These are phyloP conservation scores for Camellia sinensis DNA, from an alignment of 148 eudicot genomes.

Conservation along the genomic window DNA sequence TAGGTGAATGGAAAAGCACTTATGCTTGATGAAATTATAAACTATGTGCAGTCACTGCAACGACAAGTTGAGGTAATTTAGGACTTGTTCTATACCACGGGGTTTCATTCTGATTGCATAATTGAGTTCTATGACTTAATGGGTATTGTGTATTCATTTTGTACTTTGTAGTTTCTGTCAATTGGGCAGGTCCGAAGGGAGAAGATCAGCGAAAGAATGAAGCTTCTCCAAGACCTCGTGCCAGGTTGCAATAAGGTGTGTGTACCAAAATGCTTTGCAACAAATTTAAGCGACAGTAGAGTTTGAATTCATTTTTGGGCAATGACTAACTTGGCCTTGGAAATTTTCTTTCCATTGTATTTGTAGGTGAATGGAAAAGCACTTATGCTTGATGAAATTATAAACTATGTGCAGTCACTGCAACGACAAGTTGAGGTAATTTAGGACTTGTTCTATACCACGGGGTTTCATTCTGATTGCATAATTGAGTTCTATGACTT, in stretches of 20 bases:
- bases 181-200: constrained; percentile 78
- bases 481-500: not conserved
- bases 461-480: not conserved
- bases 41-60: constrained; percentile 90
- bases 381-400: constrained; percentile 91
- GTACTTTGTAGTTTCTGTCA: too few relatives aligned
- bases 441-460: not conserved
- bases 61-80: constrained; percentile 82
- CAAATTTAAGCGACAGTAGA: not conserved
- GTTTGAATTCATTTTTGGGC: not conserved
- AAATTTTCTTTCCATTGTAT: not conserved
- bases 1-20: constrained; percentile 96
- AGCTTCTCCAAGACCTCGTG: constrained; percentile 91
- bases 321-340: not conserved
- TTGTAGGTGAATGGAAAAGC: constrained; percentile 93
- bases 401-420: constrained; percentile 88
- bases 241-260: constrained; percentile 90
- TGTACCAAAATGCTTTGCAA: not conserved
- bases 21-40: constrained; percentile 95
- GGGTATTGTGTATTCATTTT: constrained; percentile 3
- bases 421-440: constrained; percentile 94
- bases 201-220: constrained; percentile 95
- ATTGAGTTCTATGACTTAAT: not conserved
- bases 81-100: not conserved
- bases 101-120: not conserved